Base-by-base conservation (phyloP, 805 yeast species). In the Saccharomycopsis synnaedendra region DNA sequence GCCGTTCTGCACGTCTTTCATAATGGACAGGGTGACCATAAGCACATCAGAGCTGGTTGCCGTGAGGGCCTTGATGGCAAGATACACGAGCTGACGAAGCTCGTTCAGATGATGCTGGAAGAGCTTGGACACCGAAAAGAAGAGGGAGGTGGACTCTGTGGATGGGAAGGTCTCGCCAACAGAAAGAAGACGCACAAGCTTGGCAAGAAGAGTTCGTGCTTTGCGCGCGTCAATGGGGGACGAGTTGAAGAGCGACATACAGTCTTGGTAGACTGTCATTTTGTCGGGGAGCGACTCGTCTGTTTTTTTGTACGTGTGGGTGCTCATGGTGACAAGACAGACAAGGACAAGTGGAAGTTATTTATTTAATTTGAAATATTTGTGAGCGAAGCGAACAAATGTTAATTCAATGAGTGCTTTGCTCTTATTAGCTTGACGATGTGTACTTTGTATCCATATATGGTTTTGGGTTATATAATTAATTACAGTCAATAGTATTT, bases 11-110 rank as follows among this genome's bases (percentile, higher is more conserved):
- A 93, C 86, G 67, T 93, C 98, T 67, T 89, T 89, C 97, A 93
- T 93, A 61, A 93, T 89, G 31, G 96, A 88, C 3, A 96, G 86
- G 31, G 98, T 93, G 31, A 90, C 97, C 97, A 93, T 93, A 64
- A 93, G 75, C 49, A 88, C 87, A 65, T 93, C 97, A 56, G 86
- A 85, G 27, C 96, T 86, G 54, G 83, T 76, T 19, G 81, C 67
- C 44, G 90, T 77, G 54, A 93, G 75, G 64, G 90, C 97, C 69
- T 93, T 93, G 65, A 90, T 88, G 10, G 96, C 90, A 63, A 93
- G 71, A 61, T 90, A 93, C 11, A 90, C 95, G 69, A 85, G 76
- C 68, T 93, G 98, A 65, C 98, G 82, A 61, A 93, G 75, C 38
- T 76, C 75, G 11, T 84, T 78, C 61, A 85, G 89, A 63, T 80